phyloP scores from a whole-genome alignment of 345 rosid genomes.

The Populus davidiana region DNA sequence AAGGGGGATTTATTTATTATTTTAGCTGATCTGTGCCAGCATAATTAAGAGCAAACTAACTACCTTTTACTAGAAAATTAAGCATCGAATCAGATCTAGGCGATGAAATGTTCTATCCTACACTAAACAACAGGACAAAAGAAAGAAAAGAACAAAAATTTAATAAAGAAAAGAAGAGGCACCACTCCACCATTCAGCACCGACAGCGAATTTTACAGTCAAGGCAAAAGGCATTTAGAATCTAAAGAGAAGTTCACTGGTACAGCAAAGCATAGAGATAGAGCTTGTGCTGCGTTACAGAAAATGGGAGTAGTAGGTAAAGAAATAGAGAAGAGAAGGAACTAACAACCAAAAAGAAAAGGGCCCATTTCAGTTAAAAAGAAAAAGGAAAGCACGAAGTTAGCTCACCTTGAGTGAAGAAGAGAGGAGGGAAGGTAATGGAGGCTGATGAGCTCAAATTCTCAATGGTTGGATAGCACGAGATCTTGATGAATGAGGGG shows the following conservation, averaged over 20 bases:
- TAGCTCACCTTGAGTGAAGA: background rate
- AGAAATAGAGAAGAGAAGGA: background rate
- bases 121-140: background rate
- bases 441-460: background rate
- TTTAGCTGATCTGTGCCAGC: background rate
- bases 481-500: background rate
- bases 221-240: background rate
- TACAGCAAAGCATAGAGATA: background rate
- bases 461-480: background rate
- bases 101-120: background rate
- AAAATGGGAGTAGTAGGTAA: background rate
- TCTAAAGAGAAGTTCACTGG: background rate
- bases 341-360: background rate
- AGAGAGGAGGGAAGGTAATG: background rate
- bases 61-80: background rate
- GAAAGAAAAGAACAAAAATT: background rate
- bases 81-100: conserved; percentile 10
- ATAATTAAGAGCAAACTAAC: background rate
- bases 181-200: background rate
- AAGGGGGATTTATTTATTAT: background rate
- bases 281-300: background rate
- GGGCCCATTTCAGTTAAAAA: background rate
- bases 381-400: background rate
- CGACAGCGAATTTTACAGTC: conserved; percentile 1
- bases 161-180: background rate